Evolutionary conservation across 2,329 filamentous ascomycete species (phyloP).

Genomic region (Hypoxylon sp.): DNA sequence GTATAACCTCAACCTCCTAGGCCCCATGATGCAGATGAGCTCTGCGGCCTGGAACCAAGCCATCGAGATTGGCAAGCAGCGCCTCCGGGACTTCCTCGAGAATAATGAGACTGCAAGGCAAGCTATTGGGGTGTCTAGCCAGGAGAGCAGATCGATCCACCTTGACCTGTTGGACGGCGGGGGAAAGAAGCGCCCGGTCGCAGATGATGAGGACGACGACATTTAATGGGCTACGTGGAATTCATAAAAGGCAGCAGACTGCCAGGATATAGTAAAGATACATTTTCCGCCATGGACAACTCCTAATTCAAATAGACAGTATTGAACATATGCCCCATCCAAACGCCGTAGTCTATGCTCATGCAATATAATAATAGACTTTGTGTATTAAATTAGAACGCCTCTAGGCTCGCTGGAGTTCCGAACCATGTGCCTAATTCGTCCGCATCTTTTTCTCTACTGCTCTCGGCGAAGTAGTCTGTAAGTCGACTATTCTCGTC

Average conservation of each 20-base stretch:
- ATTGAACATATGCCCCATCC: constrained; percentile 16
- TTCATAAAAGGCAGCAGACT: constrained; percentile 32
- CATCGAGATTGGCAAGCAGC: constrained; percentile 91
- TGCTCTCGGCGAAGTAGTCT: constrained; percentile 75
- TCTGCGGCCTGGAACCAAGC: constrained; percentile 91
- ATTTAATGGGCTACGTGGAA: constrained; percentile 57
- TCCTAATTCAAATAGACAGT: constrained; percentile 36
- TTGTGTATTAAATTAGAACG: constrained; percentile 69
- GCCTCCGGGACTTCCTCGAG: constrained; percentile 90
- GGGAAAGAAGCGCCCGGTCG: constrained; percentile 65
- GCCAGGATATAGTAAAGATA: constrained; percentile 52
- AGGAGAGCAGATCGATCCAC: constrained; percentile 65
- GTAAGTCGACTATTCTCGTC: constrained; percentile 78
- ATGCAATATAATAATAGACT: constrained; percentile 4
- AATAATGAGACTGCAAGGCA: constrained; percentile 87
- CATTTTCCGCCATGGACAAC: constrained; percentile 39
- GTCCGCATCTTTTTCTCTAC: constrained; percentile 65
- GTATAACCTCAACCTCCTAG: constrained; percentile 94
- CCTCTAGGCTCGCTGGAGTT: constrained; percentile 75
- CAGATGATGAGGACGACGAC: constrained; percentile 71
- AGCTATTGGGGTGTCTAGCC: constrained; percentile 81
- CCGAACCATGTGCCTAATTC: constrained; percentile 90
- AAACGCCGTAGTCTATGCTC: constrained; percentile 48
- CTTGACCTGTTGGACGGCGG: constrained; percentile 73
- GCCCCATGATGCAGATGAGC: constrained; percentile 94